Percentiles rank a stretch among this genome's conserved stretches.
These are phyloP conservation scores for Trametes punicea DNA, from an alignment of 768 basidiomycete species.

Conservation along the genomic window DNA sequence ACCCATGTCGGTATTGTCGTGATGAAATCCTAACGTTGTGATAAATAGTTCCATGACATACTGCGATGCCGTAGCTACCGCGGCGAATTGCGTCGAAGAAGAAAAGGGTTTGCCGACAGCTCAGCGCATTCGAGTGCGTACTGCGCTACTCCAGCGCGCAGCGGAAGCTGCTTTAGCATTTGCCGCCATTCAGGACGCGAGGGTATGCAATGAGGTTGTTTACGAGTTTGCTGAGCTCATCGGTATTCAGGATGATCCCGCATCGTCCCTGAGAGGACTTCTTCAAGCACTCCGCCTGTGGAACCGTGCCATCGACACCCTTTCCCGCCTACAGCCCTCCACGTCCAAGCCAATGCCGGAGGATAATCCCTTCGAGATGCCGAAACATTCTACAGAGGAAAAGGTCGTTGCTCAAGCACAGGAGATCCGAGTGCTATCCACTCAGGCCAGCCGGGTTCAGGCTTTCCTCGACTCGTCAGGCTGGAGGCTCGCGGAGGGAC, in stretches of 20 bases:
- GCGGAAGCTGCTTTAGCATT: slow-evolving; percentile 71
- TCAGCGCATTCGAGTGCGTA: slow-evolving; percentile 57
- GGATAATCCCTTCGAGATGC: slow-evolving; percentile 61
- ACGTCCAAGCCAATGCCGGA: slow-evolving; percentile 27
- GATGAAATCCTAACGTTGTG: not conserved
- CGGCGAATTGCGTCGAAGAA: slow-evolving; percentile 37
- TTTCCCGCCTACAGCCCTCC: slow-evolving; percentile 54
- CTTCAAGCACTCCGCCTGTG: slow-evolving; percentile 74
- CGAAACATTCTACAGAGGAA: slow-evolving; percentile 23
- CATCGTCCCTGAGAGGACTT: slow-evolving; percentile 52
- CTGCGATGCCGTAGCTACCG: slow-evolving; percentile 53
- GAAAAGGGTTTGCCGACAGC: slow-evolving; percentile 50
- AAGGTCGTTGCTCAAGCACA: slow-evolving; percentile 2
- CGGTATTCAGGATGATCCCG: slow-evolving; percentile 53
- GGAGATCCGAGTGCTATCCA: slow-evolving; percentile 11
- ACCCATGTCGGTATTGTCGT: not conserved
- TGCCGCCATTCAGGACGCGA: slow-evolving; percentile 62
- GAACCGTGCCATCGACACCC: slow-evolving; percentile 72
- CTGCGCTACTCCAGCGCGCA: slow-evolving; percentile 58
- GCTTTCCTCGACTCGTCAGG: slow-evolving; percentile 53
- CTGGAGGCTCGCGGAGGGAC: slow-evolving; percentile 73
- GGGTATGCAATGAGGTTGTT: slow-evolving; percentile 32
- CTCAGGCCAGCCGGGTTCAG: slow-evolving; percentile 25
- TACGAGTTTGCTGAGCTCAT: not conserved
- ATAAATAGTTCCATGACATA: slow-evolving; percentile 47